Percentiles rank a stretch among this genome's conserved stretches.
Conservation (phyloP, 1,284 basidiomycete species). For the Mycena citricolor region DNA sequence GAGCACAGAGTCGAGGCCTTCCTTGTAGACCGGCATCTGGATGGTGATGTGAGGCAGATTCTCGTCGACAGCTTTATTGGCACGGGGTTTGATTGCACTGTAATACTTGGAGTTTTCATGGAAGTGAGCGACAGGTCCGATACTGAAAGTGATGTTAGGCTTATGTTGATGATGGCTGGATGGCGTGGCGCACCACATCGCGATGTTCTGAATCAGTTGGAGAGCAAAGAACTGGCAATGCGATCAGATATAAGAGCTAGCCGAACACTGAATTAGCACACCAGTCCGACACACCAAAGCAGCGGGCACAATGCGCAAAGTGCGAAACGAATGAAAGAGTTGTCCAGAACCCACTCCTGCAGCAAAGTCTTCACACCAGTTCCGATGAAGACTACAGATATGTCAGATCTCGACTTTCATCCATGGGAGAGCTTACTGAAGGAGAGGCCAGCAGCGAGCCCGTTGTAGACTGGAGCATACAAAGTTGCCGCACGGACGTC, state of each 20-base stretch:
- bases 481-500: constrained; percentile 38
- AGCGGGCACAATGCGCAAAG: constrained; percentile 62
- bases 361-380: constrained; percentile 54
- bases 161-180: constrained; percentile 1
- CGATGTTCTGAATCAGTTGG: constrained; percentile 67
- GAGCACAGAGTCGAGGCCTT: constrained; percentile 62
- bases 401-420: neutral
- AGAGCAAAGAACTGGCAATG: constrained; percentile 59
- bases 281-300: constrained; percentile 71
- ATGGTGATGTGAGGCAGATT: constrained; percentile 74
- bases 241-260: neutral
- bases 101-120: constrained; percentile 73
- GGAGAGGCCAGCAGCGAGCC: constrained; percentile 64
- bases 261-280: constrained; percentile 31
- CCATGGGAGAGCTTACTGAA: constrained; percentile 41
- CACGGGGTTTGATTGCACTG: constrained; percentile 55
- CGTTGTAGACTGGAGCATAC: constrained; percentile 77
- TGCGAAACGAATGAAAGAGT: constrained; percentile 58
- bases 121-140: constrained; percentile 76
- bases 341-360: constrained; percentile 68
- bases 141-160: constrained; percentile 27
- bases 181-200: constrained; percentile 47
- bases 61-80: constrained; percentile 56
- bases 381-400: constrained; percentile 40
- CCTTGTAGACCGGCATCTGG: constrained; percentile 84